A percentile compares a stretch with the other conserved stretches of the same genome.
Conservation (phyloP, 805 yeast genomes). For the Saturnispora serradocipensis region DNA sequence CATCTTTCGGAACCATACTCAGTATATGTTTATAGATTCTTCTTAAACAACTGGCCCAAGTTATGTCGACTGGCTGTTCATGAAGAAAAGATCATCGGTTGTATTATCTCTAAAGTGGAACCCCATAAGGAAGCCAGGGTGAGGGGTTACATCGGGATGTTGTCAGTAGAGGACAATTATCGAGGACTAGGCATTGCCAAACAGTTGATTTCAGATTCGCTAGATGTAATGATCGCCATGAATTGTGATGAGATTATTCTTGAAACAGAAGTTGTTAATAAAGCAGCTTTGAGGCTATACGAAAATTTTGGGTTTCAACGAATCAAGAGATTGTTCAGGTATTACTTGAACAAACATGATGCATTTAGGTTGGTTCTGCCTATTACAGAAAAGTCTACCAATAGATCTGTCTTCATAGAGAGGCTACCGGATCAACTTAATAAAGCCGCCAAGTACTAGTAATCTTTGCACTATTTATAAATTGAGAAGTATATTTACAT, state of each 20-base stretch:
- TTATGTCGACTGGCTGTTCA: constrained; percentile 59
- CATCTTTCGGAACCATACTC: constrained; percentile 94
- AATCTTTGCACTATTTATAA: not conserved
- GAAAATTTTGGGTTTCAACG: constrained; percentile 32
- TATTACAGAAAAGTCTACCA: constrained; percentile 48
- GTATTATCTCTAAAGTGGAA: constrained; percentile 74
- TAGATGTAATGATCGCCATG: constrained; percentile 52
- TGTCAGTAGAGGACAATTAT: constrained; percentile 65
- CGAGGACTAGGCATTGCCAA: constrained; percentile 82
- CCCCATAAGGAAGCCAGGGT: constrained; percentile 61
- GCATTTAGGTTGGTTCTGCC: constrained; percentile 86
- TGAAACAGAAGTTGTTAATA: constrained; percentile 83
- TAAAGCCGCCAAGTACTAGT: constrained; percentile 20
- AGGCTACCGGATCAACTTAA: constrained; percentile 17
- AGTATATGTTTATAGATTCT: constrained; percentile 83
- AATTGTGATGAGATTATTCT: constrained; percentile 84
- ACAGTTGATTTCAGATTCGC: constrained; percentile 49
- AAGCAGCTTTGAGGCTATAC: constrained; percentile 27
- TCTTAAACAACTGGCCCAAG: constrained; percentile 85
- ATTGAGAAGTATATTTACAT: not conserved
- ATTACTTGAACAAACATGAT: constrained; percentile 87
- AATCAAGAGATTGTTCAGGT: constrained; percentile 58
- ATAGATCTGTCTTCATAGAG: constrained; percentile 45
- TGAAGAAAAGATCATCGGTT: constrained; percentile 51
- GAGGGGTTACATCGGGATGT: constrained; percentile 95